Percentiles rank a stretch among this genome's conserved stretches.
phyloP scores from a whole-genome alignment of 1,139 yeast genomes.

The Kluyveromyces sp. region DNA sequence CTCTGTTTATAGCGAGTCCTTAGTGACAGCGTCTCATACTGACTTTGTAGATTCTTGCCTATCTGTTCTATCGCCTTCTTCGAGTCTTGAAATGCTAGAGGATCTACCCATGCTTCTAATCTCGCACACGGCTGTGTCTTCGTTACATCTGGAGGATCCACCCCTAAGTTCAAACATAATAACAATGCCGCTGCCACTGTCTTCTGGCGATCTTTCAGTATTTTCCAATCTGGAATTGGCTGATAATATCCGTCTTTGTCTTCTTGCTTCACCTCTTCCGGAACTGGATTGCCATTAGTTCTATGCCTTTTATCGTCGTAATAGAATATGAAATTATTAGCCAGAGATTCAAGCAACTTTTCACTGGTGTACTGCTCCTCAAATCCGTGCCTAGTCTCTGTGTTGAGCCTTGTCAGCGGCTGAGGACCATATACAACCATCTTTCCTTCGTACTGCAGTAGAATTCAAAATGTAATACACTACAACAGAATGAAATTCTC shows the following conservation, averaged over 20 bases:
- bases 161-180: slow-evolving; percentile 84
- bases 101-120: slow-evolving; percentile 91
- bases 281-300: slow-evolving; percentile 82
- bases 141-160: slow-evolving; percentile 94
- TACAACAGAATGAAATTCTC: neutral
- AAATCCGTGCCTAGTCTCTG: slow-evolving; percentile 71
- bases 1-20: slow-evolving; percentile 87
- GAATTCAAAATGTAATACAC: neutral
- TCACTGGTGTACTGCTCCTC: slow-evolving; percentile 59
- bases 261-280: slow-evolving; percentile 42
- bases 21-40: slow-evolving; percentile 81
- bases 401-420: slow-evolving; percentile 41
- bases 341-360: slow-evolving; percentile 57
- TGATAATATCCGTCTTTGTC: slow-evolving; percentile 50
- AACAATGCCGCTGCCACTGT: slow-evolving; percentile 94
- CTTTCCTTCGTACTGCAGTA: neutral
- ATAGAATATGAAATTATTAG: slow-evolving; percentile 69
- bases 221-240: slow-evolving; percentile 83
- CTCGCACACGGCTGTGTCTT: slow-evolving; percentile 93
- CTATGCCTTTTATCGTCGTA: slow-evolving; percentile 87
- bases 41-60: slow-evolving; percentile 80
- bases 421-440: slow-evolving; percentile 28
- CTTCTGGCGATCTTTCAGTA: slow-evolving; percentile 81
- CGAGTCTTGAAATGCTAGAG: slow-evolving; percentile 73
- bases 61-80: slow-evolving; percentile 89